Evolutionary conservation across 768 basidiomycete genomes (phyloP).

Genomic region (Serendipita vermifera): DNA sequence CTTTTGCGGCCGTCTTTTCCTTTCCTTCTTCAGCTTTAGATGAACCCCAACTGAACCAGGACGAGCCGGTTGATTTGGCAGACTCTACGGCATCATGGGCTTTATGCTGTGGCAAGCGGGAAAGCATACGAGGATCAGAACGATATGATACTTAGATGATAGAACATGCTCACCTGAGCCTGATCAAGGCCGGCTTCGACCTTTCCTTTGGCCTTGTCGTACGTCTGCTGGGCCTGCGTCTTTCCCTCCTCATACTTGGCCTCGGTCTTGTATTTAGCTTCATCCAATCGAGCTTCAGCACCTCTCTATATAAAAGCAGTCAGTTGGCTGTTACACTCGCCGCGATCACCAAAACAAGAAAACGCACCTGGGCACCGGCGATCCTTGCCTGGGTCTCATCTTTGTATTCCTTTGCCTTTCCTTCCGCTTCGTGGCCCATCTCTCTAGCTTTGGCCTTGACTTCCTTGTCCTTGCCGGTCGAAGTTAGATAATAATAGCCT

Average conservation of each 20-base stretch:
- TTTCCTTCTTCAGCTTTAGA: constrained; percentile 2
- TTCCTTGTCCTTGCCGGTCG: constrained; percentile 6
- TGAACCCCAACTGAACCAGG: background rate
- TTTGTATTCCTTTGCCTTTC: background rate
- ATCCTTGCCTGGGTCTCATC: background rate
- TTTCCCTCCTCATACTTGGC: background rate
- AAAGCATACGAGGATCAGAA: background rate
- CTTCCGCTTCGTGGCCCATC: background rate
- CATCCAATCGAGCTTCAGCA: background rate
- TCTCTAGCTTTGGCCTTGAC: constrained; percentile 7
- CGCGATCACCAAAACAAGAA: background rate
- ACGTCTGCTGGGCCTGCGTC: background rate
- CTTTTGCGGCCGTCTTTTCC: background rate
- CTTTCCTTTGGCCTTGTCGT: background rate
- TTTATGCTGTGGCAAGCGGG: background rate
- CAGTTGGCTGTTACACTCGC: background rate
- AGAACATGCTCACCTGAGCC: background rate
- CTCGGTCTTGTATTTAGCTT: background rate
- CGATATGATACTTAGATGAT: background rate
- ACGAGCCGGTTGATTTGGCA: background rate
- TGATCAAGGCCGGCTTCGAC: background rate
- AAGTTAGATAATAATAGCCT: background rate
- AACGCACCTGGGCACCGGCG: background rate
- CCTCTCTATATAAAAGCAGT: background rate
- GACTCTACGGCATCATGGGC: background rate